These are phyloP conservation scores for Cordyceps pruinosa DNA, from an alignment of 2,329 filamentous ascomycete species.

Conservation along the genomic window DNA sequence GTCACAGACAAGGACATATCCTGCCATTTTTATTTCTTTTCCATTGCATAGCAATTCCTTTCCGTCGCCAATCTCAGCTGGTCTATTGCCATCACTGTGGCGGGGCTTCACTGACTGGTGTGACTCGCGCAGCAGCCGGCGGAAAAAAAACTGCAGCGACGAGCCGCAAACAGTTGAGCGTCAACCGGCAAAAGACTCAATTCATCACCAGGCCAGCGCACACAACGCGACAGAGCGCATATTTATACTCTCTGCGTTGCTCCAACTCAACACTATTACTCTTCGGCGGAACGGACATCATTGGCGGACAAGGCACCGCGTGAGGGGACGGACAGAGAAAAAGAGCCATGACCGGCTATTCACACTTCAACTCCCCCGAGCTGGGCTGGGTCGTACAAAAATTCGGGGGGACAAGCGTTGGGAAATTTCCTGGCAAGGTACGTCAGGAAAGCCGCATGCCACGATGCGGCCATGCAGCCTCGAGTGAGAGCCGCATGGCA, in stretches of 20 bases:
- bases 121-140: constrained; percentile 1
- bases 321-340: neutral
- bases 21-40: neutral
- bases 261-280: neutral
- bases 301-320: neutral
- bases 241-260: neutral
- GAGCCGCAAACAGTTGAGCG: neutral
- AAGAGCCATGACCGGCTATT: constrained; percentile 26
- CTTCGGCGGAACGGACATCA: neutral
- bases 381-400: constrained; percentile 83
- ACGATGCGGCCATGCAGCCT: neutral
- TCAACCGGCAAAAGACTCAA: neutral
- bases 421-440: constrained; percentile 77
- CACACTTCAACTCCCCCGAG: constrained; percentile 28
- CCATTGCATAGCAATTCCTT: neutral
- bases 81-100: neutral
- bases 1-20: neutral
- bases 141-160: constrained; percentile 3
- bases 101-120: neutral
- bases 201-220: neutral
- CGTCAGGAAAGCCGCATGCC: constrained; percentile 16
- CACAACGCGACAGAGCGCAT: neutral
- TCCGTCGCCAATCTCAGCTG: neutral
- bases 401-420: constrained; percentile 91
- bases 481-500: neutral